Conservation (phyloP, 805 yeast species). For the Torulaspora maleeae region DNA sequence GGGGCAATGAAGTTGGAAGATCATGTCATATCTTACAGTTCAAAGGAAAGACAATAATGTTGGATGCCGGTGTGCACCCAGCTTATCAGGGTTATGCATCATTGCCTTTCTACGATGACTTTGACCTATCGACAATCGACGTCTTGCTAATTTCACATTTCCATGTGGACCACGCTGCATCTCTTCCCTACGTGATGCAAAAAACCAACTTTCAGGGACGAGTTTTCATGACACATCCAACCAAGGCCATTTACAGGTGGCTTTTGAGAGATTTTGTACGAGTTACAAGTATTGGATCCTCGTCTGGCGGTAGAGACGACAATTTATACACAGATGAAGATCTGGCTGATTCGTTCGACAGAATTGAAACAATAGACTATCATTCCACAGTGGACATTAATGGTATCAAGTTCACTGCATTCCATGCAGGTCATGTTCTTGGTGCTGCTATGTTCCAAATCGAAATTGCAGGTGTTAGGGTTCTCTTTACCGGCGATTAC, state of each 20-base stretch:
- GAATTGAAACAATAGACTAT: constrained; percentile 89
- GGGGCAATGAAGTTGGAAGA: constrained; percentile 97
- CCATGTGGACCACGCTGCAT: constrained; percentile 97
- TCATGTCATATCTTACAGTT: constrained; percentile 90
- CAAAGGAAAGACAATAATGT: constrained; percentile 91
- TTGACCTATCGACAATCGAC: constrained; percentile 83
- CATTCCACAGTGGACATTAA: constrained; percentile 93
- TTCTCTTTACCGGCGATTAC: constrained; percentile 93
- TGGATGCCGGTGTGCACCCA: constrained; percentile 98
- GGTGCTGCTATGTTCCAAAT: constrained; percentile 98
- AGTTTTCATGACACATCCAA: constrained; percentile 98
- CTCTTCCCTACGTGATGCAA: constrained; percentile 96
- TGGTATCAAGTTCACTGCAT: constrained; percentile 94
- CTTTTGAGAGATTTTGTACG: constrained; percentile 87
- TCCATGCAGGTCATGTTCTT: constrained; percentile 98
- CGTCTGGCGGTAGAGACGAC: constrained; percentile 37
- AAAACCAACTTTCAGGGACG: constrained; percentile 92
- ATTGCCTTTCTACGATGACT: constrained; percentile 92
- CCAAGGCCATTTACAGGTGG: constrained; percentile 97
- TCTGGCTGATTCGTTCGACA: constrained; percentile 76
- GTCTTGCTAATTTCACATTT: constrained; percentile 86
- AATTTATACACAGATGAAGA: constrained; percentile 87
- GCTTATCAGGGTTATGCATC: constrained; percentile 87
- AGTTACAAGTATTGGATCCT: constrained; percentile 61
- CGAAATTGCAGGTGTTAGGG: constrained; percentile 87